Evolutionary conservation across 2,329 filamentous ascomycete genomes (phyloP), one percentile per base, ranked within the genome.

Genomic region (Microthyrium microscopicum): DNA sequence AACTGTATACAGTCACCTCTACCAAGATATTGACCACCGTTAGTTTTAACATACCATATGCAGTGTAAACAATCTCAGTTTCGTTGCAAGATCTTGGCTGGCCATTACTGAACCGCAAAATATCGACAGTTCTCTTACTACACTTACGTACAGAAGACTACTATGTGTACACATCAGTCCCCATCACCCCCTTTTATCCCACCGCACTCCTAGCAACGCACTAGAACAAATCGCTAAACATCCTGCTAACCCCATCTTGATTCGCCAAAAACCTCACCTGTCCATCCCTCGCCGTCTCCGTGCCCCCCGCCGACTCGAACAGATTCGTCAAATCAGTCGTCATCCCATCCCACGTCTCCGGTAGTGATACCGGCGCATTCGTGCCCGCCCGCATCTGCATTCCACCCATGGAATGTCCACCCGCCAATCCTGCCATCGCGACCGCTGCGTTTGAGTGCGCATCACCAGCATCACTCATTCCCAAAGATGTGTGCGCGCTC

Each of bases 381-480:
- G 39, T 50, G 53, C 12, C 45, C 42, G 25, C 56, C 49, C 21
- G 48, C 35, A 6, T 50, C 49, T 37, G 16, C 15, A 6, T 30
- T 12, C 22, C 31, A 11, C 35, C 33, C 8, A 15, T 16, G 8
- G 36, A 34, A 26, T 49, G 52, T 5, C 46, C 45, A 29, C 71
- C 71, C 2, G 71, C 71, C 13, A 77, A 54, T 2, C 70, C 70
- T 7, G 70, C 71, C 72, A 77, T 75, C 6, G 71, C 70, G 4
- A 75, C 66, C 2, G 72, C 71, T 3, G 71, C 71, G 16, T 62
- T 66, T 2, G 68, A 72, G 45, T 71, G 70, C 12, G 69, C 60
- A 40, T 75, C 70, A 15, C 56, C 53, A 3, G 60, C 52, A 26
- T 62, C 56, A n/a, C n/a, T n/a, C n/a, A n/a, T n/a, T 3, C 47